These are phyloP conservation scores for Syzygium grande DNA, from an alignment of 345 rosid genomes.

Conservation along the genomic window DNA sequence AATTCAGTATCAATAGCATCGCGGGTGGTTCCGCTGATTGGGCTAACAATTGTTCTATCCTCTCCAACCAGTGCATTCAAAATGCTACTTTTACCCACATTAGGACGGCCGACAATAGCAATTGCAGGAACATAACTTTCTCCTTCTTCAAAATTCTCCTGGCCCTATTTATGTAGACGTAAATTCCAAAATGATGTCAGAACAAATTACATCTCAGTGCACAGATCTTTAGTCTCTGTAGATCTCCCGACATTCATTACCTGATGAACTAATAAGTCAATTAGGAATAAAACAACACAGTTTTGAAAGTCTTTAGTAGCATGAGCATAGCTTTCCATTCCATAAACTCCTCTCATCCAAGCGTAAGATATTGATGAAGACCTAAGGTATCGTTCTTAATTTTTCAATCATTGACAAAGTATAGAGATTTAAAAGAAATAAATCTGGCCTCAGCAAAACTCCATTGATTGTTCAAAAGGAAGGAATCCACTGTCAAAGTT, in stretches of 20 bases:
- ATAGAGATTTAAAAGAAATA: neutral
- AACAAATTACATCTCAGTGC: neutral
- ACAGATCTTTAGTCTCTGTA: neutral
- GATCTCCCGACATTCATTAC: neutral
- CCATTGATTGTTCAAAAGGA: neutral
- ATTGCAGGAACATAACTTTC: constrained; percentile 76
- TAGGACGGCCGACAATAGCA: constrained; percentile 93
- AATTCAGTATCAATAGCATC: constrained; percentile 97
- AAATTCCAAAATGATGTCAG: neutral
- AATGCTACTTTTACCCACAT: constrained; percentile 98
- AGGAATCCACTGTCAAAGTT: neutral
- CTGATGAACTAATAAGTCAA: neutral
- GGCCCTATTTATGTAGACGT: constrained; percentile 18
- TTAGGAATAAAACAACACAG: neutral
- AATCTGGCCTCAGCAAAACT: neutral
- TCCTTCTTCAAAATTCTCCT: constrained; percentile 38
- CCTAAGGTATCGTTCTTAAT: neutral
- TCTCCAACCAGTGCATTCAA: constrained; percentile 94
- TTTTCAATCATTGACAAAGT: neutral
- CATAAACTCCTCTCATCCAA: neutral
- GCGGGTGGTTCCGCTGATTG: constrained; percentile 96
- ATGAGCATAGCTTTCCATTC: neutral
- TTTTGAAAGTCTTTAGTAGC: neutral
- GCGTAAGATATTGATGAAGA: neutral
- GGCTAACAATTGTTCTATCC: constrained; percentile 96